These are phyloP conservation scores for Trichoderma sp. DNA, from an alignment of 2,329 filamentous ascomycete species.

Conservation along the genomic window DNA sequence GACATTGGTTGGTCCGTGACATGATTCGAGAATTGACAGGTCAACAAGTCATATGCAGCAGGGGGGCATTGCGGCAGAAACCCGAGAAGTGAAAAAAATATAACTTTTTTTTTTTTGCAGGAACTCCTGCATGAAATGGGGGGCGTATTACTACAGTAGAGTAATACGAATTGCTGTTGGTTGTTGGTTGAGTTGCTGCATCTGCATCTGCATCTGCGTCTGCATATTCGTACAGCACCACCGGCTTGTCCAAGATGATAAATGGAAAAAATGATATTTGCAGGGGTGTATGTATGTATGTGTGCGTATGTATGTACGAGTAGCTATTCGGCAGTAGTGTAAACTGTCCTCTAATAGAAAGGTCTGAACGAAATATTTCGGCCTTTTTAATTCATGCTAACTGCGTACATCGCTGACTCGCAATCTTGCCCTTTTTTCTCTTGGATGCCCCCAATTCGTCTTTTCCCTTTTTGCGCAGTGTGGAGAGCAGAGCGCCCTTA, in stretches of 20 bases:
- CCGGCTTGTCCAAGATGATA: too few species aligned
- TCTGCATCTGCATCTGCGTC: not conserved
- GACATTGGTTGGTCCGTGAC: constrained; percentile 3
- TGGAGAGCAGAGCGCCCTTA: not conserved
- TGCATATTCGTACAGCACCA: not conserved
- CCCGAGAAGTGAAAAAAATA: not conserved
- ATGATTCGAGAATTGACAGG: not conserved
- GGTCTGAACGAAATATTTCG: not conserved
- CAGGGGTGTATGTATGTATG: not conserved
- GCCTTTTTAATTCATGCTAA: not conserved
- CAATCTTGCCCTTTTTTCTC: not conserved
- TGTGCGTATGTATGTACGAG: too few species aligned
- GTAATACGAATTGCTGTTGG: not conserved
- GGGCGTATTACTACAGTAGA: not conserved
- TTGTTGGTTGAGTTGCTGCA: not conserved
- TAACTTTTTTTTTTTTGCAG: not conserved
- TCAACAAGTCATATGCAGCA: not conserved
- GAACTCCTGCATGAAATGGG: not conserved
- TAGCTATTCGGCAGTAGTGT: too few species aligned
- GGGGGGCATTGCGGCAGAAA: not conserved
- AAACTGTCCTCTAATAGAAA: too few species aligned
- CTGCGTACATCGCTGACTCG: not conserved
- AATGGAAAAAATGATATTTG: not conserved
- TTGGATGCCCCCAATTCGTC: not conserved
- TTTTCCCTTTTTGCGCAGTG: not conserved